These are phyloP conservation scores for Calonectria fujianensis DNA, from an alignment of 2,329 filamentous ascomycete species.

Conservation along the genomic window DNA sequence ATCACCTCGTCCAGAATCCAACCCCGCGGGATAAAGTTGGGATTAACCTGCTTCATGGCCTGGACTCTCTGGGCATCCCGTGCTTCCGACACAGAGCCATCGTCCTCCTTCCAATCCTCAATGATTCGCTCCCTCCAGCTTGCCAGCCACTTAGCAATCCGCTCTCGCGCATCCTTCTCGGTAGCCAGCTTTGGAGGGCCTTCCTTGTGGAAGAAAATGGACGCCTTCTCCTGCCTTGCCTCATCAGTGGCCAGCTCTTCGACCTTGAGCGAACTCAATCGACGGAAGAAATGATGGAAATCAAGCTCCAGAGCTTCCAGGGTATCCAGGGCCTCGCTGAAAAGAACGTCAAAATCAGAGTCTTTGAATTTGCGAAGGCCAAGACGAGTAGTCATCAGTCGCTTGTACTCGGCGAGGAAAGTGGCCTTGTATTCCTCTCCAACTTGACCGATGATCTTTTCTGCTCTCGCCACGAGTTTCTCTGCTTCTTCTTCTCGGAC, in stretches of 20 bases:
- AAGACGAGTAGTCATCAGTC: conserved; percentile 86
- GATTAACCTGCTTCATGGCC: conserved; percentile 91
- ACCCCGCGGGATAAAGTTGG: conserved; percentile 91
- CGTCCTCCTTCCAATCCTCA: conserved; percentile 83
- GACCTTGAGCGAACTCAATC: conserved; percentile 79
- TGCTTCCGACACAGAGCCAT: conserved; percentile 59
- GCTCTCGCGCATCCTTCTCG: conserved; percentile 78
- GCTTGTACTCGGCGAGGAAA: conserved; percentile 93
- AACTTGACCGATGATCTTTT: conserved; percentile 85
- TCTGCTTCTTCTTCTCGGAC: conserved; percentile 78
- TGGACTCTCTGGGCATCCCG: conserved; percentile 77
- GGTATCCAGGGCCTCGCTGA: conserved; percentile 87
- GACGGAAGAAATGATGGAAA: conserved; percentile 95
- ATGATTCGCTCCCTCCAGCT: conserved; percentile 82
- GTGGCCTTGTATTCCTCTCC: conserved; percentile 93
- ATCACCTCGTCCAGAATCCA: conserved; percentile 98
- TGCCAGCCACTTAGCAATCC: conserved; percentile 87
- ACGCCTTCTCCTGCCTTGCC: conserved; percentile 76
- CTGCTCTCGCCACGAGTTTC: conserved; percentile 85
- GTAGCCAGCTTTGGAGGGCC: conserved; percentile 75
- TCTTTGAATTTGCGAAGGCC: conserved; percentile 83
- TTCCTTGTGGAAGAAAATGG: conserved; percentile 87
- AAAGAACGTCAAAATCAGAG: conserved; percentile 86
- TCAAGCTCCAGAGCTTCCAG: conserved; percentile 90
- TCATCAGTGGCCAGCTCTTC: conserved; percentile 79